phyloP scores from a whole-genome alignment of 2,329 filamentous ascomycete species.

The Cryoendolithus antarcticus region DNA sequence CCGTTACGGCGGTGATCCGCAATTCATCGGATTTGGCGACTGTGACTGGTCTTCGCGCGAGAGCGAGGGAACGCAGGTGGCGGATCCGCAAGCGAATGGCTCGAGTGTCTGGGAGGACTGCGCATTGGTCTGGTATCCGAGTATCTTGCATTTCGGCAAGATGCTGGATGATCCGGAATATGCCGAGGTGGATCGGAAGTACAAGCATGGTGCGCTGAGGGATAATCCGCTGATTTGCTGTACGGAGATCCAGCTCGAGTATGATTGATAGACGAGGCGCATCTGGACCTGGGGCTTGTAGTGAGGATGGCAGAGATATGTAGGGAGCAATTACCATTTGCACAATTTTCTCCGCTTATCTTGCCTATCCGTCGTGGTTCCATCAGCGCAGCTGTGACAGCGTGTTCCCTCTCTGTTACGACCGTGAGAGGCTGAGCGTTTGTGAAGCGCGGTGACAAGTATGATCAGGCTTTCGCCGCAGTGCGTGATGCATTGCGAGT shows the following conservation, averaged over 20 bases:
- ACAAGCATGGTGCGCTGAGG: constrained; percentile 12
- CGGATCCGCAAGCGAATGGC: constrained; percentile 5
- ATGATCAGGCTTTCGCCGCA: too few species aligned
- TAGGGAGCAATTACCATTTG: too few species aligned
- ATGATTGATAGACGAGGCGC: background rate
- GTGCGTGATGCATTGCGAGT: too few species aligned
- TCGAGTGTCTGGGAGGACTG: constrained; percentile 10
- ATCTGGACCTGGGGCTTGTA: too few species aligned
- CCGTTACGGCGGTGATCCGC: constrained; percentile 10
- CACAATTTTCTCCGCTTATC: too few species aligned
- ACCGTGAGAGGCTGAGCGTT: too few species aligned
- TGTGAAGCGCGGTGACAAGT: too few species aligned
- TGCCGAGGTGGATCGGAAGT: constrained; percentile 13
- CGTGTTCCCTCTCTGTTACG: too few species aligned
- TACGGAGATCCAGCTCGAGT: constrained; percentile 8
- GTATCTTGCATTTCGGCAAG: constrained; percentile 15
- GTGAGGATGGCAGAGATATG: too few species aligned
- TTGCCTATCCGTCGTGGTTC: too few species aligned
- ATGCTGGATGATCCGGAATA: constrained; percentile 14
- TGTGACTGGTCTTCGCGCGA: constrained; percentile 6
- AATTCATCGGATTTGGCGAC: constrained; percentile 7
- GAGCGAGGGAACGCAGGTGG: constrained; percentile 2
- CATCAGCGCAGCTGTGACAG: too few species aligned
- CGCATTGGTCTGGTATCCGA: constrained; percentile 12
- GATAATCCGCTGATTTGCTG: constrained; percentile 14